These are phyloP conservation scores for Penicillium maclennaniae DNA, from an alignment of 495 filamentous ascomycete species.

Conservation along the genomic window DNA sequence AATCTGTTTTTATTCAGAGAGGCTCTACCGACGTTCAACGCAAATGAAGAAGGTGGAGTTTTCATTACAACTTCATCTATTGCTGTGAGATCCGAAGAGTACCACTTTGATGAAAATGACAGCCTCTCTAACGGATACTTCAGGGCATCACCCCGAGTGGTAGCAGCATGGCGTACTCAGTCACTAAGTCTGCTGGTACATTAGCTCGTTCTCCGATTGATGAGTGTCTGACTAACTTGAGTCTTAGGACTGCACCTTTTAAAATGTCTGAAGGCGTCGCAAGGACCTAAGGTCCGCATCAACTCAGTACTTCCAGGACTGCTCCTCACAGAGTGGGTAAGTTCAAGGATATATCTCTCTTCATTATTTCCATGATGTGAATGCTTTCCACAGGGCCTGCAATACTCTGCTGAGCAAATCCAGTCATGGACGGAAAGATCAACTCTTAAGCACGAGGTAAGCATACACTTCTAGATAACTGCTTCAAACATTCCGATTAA, in stretches of 20 bases:
- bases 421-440: not conserved
- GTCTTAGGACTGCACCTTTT: not conserved
- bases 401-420: not conserved
- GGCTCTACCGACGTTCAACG: conserved; percentile 2
- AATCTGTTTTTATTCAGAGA: conserved; percentile 4
- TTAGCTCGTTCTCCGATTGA: not conserved
- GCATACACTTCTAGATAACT: not conserved
- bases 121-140: not conserved
- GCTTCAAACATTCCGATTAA: too few relatives aligned
- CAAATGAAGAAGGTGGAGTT: not conserved
- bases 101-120: not conserved
- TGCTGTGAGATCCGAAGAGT: not conserved
- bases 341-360: not conserved
- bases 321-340: conserved; percentile 3
- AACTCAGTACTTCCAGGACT: conserved; percentile 1
- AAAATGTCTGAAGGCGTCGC: not conserved
- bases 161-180: conserved; percentile 6
- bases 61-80: conserved; percentile 5
- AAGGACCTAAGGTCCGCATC: conserved; percentile 4
- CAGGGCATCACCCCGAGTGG: conserved; percentile 1
- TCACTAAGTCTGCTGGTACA: conserved; percentile 1
- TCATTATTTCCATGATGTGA: not conserved
- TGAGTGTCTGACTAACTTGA: not conserved
- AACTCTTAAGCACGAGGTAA: not conserved
- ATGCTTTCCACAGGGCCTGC: not conserved